phyloP scores from a whole-genome alignment of 768 basidiomycete genomes.

The Mycena leptocephala region DNA sequence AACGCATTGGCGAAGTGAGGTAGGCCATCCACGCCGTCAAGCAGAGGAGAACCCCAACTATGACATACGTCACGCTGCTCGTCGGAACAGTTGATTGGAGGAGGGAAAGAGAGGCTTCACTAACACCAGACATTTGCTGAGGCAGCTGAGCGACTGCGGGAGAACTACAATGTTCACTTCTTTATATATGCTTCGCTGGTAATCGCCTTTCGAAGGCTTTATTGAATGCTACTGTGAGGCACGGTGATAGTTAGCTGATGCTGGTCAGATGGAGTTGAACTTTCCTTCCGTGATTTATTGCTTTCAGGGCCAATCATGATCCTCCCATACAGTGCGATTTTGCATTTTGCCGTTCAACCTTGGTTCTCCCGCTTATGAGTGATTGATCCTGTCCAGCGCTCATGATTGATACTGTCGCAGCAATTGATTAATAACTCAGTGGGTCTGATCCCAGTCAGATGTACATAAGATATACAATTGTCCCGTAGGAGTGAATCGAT shows the following conservation, averaged over 20 bases:
- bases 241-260: not conserved
- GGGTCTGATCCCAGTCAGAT: too few relatives aligned
- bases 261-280: not conserved
- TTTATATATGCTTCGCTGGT: not conserved
- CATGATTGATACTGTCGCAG: not conserved
- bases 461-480: too few relatives aligned
- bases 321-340: too few relatives aligned
- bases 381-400: not conserved
- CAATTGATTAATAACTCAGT: too few relatives aligned
- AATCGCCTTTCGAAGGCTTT: too few relatives aligned
- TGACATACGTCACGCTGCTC: not conserved
- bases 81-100: not conserved
- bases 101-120: not conserved
- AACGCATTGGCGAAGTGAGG: conserved; percentile 6
- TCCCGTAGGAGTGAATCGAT: too few relatives aligned
- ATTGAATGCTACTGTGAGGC: not conserved
- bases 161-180: too few relatives aligned
- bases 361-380: not conserved
- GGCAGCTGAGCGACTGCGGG: too few relatives aligned
- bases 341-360: too few relatives aligned
- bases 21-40: not conserved
- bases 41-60: not conserved
- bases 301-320: too few relatives aligned
- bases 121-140: not conserved
- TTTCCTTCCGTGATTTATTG: not conserved